Base-by-base conservation (phyloP, 495 filamentous ascomycete genomes). In the Aspergillus avenaceus region DNA sequence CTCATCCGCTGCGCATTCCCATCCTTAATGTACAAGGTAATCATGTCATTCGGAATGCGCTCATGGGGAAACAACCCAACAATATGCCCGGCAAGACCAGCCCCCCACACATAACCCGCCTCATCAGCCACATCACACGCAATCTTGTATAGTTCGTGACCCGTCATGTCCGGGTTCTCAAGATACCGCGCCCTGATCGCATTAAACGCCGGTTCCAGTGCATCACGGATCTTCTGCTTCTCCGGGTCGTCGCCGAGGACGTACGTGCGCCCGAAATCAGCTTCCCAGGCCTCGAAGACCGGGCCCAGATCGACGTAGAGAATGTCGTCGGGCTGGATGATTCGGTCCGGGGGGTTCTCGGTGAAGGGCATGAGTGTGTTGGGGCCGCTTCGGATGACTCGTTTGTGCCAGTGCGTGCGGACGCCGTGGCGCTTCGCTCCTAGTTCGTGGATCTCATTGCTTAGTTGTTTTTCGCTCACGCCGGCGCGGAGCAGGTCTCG, bases 281-380 rank as follows among this genome's bases (percentile, higher is more conserved):
- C 76, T 49, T 79, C 75, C 69, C 70, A 79, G 5, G 61, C 66
- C 41, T 77, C 75, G 50, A 78, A 78, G 6, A 79, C 75, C 1
- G 75, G 74, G 0, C 75, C 76, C 7, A 79, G 55, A 32, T 78
- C 74, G 14, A 78, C 67, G 31, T 74, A 69, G 0, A 79, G 59
- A 45, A 78, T 77, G 43, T 79, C 74, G 41, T 79, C 72, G 11
- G 47, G 42, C 34, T 71, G 50, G 40, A 79, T 72, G 24, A 71
- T 57, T 4, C 75, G 74, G 49, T 79, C 72, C 1, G 74, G 73
- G 4, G 73, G 75, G 43, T 76, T 77, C 4, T 72, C 75, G 6
- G 61, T 48, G 28, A 74, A 78, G 0, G 75, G 75, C 8, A 54
- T 47, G 1, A 77, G 32, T 0, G 75, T 79, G 50, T 78, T 79